phyloP scores from a whole-genome alignment of 352 stramenopile genomes.

The Phytophthora colocasiae region DNA sequence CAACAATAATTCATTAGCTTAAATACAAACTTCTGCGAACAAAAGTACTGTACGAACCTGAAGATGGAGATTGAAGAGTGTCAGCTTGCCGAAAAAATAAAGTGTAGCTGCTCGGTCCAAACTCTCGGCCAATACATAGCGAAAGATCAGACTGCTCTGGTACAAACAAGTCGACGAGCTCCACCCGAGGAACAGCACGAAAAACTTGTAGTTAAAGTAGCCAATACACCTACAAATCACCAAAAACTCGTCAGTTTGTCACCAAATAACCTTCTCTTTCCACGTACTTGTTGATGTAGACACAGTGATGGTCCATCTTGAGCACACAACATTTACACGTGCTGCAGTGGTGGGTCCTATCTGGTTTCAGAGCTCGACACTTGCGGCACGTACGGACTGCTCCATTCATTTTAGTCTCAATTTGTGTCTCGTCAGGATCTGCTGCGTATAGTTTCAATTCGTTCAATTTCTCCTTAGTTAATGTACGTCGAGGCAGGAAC shows the following conservation, averaged over 20 bases:
- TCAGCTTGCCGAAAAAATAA: conserved; percentile 65
- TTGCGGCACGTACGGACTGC: conserved; percentile 74
- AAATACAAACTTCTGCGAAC: neutral
- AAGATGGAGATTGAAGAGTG: conserved; percentile 57
- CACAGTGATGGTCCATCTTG: conserved; percentile 92
- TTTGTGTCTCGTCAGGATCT: conserved; percentile 10
- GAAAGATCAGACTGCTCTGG: conserved; percentile 70
- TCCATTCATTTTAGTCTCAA: conserved; percentile 83
- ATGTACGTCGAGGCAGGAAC: conserved; percentile 48
- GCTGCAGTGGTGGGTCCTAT: conserved; percentile 87
- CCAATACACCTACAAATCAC: conserved; percentile 71
- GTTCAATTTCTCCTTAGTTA: conserved; percentile 17
- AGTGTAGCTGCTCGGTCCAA: conserved; percentile 59
- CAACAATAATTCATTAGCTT: neutral
- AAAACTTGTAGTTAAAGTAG: conserved; percentile 92
- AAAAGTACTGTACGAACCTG: conserved; percentile 48
- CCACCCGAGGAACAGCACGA: conserved; percentile 86
- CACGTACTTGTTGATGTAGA: conserved; percentile 90
- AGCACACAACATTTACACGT: conserved; percentile 78
- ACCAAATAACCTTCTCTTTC: neutral
- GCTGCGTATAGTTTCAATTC: conserved; percentile 11
- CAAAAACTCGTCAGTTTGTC: conserved; percentile 9
- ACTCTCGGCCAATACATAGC: conserved; percentile 62
- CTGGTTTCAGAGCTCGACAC: conserved; percentile 76
- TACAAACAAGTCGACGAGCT: conserved; percentile 74